These are phyloP conservation scores for Globisporangium cederbergense DNA, from an alignment of 352 stramenopile species.

Conservation along the genomic window DNA sequence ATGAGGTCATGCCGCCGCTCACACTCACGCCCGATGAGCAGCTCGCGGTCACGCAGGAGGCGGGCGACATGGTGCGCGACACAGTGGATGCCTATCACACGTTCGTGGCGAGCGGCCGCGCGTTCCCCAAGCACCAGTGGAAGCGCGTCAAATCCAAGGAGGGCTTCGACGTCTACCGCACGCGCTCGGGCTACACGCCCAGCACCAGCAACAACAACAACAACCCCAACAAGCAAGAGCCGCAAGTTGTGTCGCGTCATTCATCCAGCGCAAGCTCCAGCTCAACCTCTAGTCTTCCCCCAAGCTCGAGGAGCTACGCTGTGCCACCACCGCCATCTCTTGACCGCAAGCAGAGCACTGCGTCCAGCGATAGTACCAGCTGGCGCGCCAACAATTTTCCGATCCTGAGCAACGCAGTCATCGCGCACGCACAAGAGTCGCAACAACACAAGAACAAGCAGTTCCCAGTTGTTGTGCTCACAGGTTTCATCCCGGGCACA, in stretches of 20 bases:
- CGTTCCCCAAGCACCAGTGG: constrained; percentile 15
- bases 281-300: too few species aligned
- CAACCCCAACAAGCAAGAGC: too few species aligned
- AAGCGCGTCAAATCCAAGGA: constrained; percentile 8
- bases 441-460: not conserved
- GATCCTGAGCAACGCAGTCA: constrained; percentile 2
- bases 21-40: too few species aligned
- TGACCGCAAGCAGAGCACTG: not conserved
- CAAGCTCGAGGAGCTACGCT: not conserved
- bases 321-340: not conserved
- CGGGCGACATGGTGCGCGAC: too few species aligned
- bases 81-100: not conserved
- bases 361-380: not conserved
- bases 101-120: constrained; percentile 1
- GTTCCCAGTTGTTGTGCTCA: not conserved
- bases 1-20: too few species aligned
- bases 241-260: too few species aligned
- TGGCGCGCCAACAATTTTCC: not conserved
- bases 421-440: not conserved
- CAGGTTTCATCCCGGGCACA: not conserved
- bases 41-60: too few species aligned
- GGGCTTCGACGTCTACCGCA: not conserved
- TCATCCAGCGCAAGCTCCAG: too few species aligned
- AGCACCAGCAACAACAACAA: not conserved
- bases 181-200: not conserved